phyloP scores from a whole-genome alignment of 768 basidiomycete species.

The Pleurotus tuber-regium region DNA sequence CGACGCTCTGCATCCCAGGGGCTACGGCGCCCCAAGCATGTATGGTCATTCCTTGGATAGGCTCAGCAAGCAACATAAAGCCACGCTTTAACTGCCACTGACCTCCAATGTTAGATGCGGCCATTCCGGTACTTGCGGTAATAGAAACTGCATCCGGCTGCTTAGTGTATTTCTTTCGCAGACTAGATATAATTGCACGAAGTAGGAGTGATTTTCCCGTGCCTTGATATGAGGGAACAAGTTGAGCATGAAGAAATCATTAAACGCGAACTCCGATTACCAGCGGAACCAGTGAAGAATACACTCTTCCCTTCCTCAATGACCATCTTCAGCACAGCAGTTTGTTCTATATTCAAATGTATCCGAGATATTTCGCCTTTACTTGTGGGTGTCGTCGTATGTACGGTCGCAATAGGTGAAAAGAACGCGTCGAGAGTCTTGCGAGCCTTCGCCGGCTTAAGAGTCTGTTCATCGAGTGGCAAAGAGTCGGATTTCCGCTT shows the following conservation, averaged over 20 bases:
- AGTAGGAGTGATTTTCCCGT: slow-evolving; percentile 84
- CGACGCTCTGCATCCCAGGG: slow-evolving; percentile 49
- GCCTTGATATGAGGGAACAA: slow-evolving; percentile 50
- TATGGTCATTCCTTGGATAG: slow-evolving; percentile 54
- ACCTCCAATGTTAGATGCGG: slow-evolving; percentile 72
- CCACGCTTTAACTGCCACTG: neutral
- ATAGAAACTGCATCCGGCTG: slow-evolving; percentile 61
- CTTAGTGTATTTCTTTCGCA: slow-evolving; percentile 46
- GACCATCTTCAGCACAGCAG: slow-evolving; percentile 57
- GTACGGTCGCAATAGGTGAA: neutral
- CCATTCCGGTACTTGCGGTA: slow-evolving; percentile 74
- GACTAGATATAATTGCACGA: slow-evolving; percentile 64
- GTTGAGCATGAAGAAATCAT: slow-evolving; percentile 19
- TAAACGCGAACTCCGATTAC: slow-evolving; percentile 33
- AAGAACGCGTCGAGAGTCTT: slow-evolving; percentile 9
- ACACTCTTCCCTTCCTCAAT: slow-evolving; percentile 58
- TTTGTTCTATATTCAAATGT: slow-evolving; percentile 46
- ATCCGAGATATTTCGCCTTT: neutral
- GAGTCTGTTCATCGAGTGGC: neutral
- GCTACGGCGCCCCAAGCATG: slow-evolving; percentile 80
- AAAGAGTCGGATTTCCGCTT: slow-evolving; percentile 5
- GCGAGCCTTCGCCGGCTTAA: neutral
- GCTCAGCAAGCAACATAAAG: slow-evolving; percentile 24
- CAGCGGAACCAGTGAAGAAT: slow-evolving; percentile 83
- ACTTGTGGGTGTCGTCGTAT: neutral